Evolutionary conservation across 768 basidiomycete genomes (phyloP).

Genomic region (Phaffia tasmanica): DNA sequence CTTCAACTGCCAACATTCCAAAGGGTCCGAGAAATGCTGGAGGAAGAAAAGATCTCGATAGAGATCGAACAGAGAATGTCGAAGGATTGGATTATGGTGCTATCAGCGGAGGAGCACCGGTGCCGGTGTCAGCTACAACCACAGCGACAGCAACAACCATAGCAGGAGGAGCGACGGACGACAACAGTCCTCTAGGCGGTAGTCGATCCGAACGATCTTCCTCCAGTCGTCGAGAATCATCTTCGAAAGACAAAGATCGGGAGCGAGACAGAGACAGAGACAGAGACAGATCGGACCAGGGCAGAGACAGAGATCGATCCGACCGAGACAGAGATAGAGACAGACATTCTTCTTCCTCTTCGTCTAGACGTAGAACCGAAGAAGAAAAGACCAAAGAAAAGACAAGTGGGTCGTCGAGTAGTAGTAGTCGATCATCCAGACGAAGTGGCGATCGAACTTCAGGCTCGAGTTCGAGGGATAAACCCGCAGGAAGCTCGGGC

Average conservation of each 20-base stretch:
- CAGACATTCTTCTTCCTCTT: neutral
- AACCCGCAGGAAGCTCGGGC: neutral
- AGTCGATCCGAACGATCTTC: neutral
- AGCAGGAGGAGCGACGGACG: neutral
- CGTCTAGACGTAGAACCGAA: constrained; percentile 1
- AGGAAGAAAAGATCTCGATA: constrained; percentile 22
- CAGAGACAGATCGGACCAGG: neutral
- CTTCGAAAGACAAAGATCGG: neutral
- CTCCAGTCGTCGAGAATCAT: neutral
- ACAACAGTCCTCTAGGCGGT: neutral
- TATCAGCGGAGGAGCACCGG: neutral
- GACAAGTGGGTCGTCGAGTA: neutral
- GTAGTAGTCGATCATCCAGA: neutral
- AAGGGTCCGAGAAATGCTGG: constrained; percentile 8
- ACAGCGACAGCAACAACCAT: neutral
- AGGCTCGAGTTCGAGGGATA: neutral
- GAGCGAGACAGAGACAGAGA: constrained; percentile 7
- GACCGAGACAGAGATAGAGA: constrained; percentile 1
- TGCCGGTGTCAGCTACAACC: neutral
- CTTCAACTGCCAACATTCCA: constrained; percentile 5
- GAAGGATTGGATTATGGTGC: constrained; percentile 23
- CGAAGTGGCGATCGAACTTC: neutral
- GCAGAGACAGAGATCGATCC: constrained; percentile 1
- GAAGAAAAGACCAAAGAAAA: neutral
- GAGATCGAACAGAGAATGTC: constrained; percentile 11